A percentile compares a stretch with the other conserved stretches of the same genome.
These are phyloP conservation scores for Suhomyces atakaporum DNA, from an alignment of 1,139 yeast species.

Conservation along the genomic window DNA sequence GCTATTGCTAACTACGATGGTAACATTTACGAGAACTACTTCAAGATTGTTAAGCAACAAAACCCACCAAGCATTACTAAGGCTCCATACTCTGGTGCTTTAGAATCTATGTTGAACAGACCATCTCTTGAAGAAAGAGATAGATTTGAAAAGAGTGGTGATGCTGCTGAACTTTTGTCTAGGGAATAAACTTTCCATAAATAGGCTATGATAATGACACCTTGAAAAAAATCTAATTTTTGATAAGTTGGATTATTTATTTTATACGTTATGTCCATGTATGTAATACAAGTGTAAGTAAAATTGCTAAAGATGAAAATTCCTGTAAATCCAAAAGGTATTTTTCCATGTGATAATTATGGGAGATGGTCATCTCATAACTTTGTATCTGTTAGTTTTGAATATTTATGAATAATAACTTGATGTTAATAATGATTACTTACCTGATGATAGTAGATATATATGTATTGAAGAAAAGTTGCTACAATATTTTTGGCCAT, in stretches of 20 bases:
- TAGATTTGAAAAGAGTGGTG: slow-evolving; percentile 47
- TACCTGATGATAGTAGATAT: background rate
- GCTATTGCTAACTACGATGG: slow-evolving; percentile 87
- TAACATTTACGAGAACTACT: slow-evolving; percentile 81
- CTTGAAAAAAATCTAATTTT: slow-evolving; percentile 9
- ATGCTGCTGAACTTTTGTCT: slow-evolving; percentile 39
- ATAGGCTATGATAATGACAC: background rate
- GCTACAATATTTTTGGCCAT: no score
- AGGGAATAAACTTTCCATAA: slow-evolving; percentile 10
- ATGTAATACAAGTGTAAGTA: background rate
- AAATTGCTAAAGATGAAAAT: no score
- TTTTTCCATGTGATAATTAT: no score
- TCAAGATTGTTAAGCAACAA: slow-evolving; percentile 48
- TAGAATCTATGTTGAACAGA: slow-evolving; percentile 58
- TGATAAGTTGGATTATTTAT: slow-evolving; percentile 11
- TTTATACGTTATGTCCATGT: slow-evolving; percentile 4
- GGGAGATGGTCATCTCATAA: no score
- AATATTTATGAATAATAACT: no score
- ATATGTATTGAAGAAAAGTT: no score
- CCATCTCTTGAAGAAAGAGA: slow-evolving; percentile 49
- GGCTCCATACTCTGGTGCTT: slow-evolving; percentile 58
- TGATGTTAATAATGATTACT: background rate
- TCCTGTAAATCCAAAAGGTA: no score
- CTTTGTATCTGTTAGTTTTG: no score
- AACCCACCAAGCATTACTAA: slow-evolving; percentile 58